Evolutionary conservation across 208 protist genomes (phyloP).

Genomic region (Borovskyia barvae): DNA sequence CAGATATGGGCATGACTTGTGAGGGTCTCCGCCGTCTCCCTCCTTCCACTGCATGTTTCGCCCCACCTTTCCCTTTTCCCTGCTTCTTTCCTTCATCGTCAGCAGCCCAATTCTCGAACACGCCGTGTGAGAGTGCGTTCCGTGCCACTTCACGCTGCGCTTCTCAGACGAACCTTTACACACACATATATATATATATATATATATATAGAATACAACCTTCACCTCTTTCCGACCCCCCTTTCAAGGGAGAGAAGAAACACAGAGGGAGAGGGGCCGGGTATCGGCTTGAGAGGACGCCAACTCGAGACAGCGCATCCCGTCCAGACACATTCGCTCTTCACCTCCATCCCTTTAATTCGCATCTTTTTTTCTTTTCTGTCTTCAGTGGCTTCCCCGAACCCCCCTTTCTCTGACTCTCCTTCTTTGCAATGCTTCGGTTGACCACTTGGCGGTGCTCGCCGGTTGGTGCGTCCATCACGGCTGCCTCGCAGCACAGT

Average conservation of each 20-base stretch:
- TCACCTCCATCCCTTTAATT: background rate
- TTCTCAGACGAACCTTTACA: too few species aligned
- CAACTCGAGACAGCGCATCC: too few species aligned
- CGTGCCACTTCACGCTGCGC: background rate
- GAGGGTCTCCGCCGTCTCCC: background rate
- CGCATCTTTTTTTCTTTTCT: background rate
- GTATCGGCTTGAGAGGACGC: too few species aligned
- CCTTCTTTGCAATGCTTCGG: slow-evolving; percentile 6
- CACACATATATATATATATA: too few species aligned
- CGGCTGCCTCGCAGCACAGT: slow-evolving; percentile 1
- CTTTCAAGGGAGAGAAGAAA: too few species aligned
- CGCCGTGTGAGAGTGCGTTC: background rate
- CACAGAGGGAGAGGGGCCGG: too few species aligned
- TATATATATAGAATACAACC: too few species aligned
- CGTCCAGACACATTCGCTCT: background rate
- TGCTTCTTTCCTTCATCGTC: background rate
- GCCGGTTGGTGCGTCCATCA: slow-evolving; percentile 1
- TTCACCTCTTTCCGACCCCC: too few species aligned
- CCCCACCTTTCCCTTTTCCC: slow-evolving; percentile 5
- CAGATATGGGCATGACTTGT: background rate
- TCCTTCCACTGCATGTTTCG: background rate
- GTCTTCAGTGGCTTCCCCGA: background rate
- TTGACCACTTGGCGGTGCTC: slow-evolving; percentile 7
- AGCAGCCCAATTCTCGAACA: background rate
- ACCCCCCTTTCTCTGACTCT: background rate